A percentile compares a stretch with the other conserved stretches of the same genome.
Evolutionary conservation across 345 rosid species (phyloP).

Genomic region (Acer campestre): DNA sequence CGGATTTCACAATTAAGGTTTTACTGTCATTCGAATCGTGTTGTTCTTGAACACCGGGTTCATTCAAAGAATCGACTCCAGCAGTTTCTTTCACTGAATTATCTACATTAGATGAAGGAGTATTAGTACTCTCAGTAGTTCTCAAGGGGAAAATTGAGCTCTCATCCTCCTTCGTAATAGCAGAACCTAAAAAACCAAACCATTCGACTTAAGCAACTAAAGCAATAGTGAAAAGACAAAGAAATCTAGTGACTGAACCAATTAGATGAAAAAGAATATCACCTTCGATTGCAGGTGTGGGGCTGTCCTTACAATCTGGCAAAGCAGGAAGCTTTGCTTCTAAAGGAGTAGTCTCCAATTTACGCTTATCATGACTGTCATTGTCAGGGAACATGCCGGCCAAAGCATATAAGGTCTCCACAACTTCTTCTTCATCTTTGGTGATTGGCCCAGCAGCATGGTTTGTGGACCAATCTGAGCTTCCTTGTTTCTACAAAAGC

Average conservation of each 20-base stretch:
- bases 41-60: conserved; percentile 25
- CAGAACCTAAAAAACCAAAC: conserved; percentile 22
- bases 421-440: conserved; percentile 97
- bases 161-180: conserved; percentile 34
- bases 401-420: conserved; percentile 76
- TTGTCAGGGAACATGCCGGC: conserved; percentile 68
- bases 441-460: conserved; percentile 57
- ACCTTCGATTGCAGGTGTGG: conserved; percentile 27
- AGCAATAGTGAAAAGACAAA: not conserved
- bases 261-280: not conserved
- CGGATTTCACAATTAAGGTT: conserved; percentile 4
- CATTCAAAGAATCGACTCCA: conserved; percentile 20
- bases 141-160: conserved; percentile 23
- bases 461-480: conserved; percentile 27
- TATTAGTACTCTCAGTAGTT: conserved; percentile 23
- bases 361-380: conserved; percentile 27
- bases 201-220: not conserved
- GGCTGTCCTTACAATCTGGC: conserved; percentile 29
- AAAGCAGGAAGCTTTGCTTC: conserved; percentile 32
- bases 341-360: conserved; percentile 25
- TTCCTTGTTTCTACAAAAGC: conserved; percentile 32
- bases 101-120: conserved; percentile 20
- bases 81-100: conserved; percentile 26
- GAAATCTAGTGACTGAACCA: conserved; percentile 1
- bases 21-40: conserved; percentile 7